Base-by-base conservation (phyloP, 2,329 filamentous ascomycete genomes). In the Clonostachys rosea region DNA sequence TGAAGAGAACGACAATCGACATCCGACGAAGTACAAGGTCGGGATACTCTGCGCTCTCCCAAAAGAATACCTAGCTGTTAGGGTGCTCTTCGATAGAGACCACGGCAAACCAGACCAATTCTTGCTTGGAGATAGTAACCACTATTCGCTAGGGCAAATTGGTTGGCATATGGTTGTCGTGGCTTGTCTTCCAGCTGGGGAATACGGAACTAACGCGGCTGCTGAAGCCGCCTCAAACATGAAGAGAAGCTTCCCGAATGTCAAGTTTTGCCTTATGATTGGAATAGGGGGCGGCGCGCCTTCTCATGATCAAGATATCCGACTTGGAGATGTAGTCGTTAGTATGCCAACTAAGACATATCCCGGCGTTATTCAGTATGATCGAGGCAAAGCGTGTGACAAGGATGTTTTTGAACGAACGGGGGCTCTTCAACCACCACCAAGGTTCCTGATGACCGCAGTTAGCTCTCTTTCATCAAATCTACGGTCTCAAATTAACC, bases 111-210 rank as follows among this genome's bases (percentile, higher is more conserved):
- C 9, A 14, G 11, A 11, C 14, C 36, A 7, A 11, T 10, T 14
- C 5, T 14, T 39, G 16, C 16, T 11, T 14, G 36, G 14, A 7
- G 43, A 45, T 24, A 20, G 4, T 8, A 45, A 30, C 36, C 11
- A 12, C 43, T 46, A 46, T 18, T 13, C 20, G 13, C 24, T 46
- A 5, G 44, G 44, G 5, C 44, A 43, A 6, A 56, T 67, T 20
- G 52, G 56, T 1, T 42, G 41, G 3, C 63, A 67, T 42, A 61
- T 61, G 30, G 58, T 66, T 16, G 58, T 65, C 12, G 53, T 66
- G 18, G 59, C 56, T 1, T 52, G 52, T 42, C 45, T 67, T 3
- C 65, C 65, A 5, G 50, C 56, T n/a, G 62, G 64, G 1, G 53
- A 56, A 33, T 58, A 57, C 34, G 65, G 65, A 4, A 61, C 42